Evolutionary conservation across 83 land plant species (phyloP), one percentile per base, ranked within the genome.

Genomic region (Thuja plicata): DNA sequence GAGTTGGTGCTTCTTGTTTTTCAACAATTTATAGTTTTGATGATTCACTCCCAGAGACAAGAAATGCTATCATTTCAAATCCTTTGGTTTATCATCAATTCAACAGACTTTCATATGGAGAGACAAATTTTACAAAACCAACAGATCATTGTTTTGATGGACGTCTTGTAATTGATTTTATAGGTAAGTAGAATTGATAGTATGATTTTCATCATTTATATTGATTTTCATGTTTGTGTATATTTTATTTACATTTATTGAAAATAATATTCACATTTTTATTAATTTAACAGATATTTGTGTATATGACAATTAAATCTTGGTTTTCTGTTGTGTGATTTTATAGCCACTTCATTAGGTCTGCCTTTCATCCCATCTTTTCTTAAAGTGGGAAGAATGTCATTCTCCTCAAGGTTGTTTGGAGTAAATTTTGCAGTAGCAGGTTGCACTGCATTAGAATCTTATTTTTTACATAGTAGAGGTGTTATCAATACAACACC

Each of bases 341-440:
- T 45, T 54, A 70, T 83, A 93, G 95, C 92, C 6, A 89, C 88
- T 89, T 89, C 88, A 62, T 83, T 88, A 60, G 91, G 92, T 3
- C 52, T 93, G 3, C 95, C 93, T 12, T 79, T 82, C 4, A 40
- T 94, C 43, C 91, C 88, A 8, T 94, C 95, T 0, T 92, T 90
- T 27, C 87, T 12, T 13, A 86, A 73, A 71, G 30, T n/a, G 81
- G 16, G 41, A 70, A 5, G 40, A 79, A 37, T 19, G 12, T 8
- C 82, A 57, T 43, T n/a, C 52, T n/a, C 54, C 16, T 84, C 34
- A 48, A 81, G 84, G 21, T 13, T 8, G 27, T 19, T 10, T 0
- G 94, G 95, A 12, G 92, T 88, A 15, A 94, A 94, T 73, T 94
- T 94, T 76, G 95, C 95, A 7, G 88, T 91, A 15, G 90, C 92